Base-by-base conservation (phyloP, 352 stramenopile genomes). In the Phytophthora tubulina region DNA sequence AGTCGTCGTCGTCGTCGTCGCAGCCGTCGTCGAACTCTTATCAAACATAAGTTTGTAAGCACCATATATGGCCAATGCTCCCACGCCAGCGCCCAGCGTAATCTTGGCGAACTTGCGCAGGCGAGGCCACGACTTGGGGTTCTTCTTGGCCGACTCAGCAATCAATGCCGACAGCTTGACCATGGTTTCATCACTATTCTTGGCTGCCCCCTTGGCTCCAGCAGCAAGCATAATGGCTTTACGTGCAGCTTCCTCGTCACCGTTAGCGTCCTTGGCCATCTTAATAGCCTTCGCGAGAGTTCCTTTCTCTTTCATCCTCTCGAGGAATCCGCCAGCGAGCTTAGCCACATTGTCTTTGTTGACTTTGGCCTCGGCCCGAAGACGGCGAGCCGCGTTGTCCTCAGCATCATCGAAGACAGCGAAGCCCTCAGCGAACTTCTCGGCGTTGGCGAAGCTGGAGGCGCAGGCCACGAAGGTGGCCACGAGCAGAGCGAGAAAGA, bases 1-100 rank as follows among this genome's bases (percentile, higher is more conserved):
- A 45, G 42, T 49, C 14, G 42, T 49, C 14, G 42, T 49, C 45
- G 45, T 52, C 8, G 45, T 52, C 3, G 17, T 33, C 11, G 45
- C 0, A n/a, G 9, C 8, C 10, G 17, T 15, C 21, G 45, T n/a
- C 3, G 45, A 15, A 3, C 4, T 15, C 17, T 36, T 52, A 14
- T 27, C 7, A 14, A 52, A 52, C 14, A 57, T 2, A 15, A 57
- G 10, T 32, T 57, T 57, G 50, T 57, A 57, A 57, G 50, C 50
- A 32, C 32, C 50, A 14, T 57, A 57, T 3, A 44, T 36, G 15
- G 30, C 27, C 2, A 44, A 4, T 30, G 32, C 33, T 9, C 32
- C 17, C 9, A 41, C 50, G 11, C 14, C 17, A 32, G 21, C 50
- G 44, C 50, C 50, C 14, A 57, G 50, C 2, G 33, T 44, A 11